Evolutionary conservation across 1,284 basidiomycete genomes (phyloP), one percentile per base, ranked within the genome.

Genomic region (Neotropicomus parvogracilis): DNA sequence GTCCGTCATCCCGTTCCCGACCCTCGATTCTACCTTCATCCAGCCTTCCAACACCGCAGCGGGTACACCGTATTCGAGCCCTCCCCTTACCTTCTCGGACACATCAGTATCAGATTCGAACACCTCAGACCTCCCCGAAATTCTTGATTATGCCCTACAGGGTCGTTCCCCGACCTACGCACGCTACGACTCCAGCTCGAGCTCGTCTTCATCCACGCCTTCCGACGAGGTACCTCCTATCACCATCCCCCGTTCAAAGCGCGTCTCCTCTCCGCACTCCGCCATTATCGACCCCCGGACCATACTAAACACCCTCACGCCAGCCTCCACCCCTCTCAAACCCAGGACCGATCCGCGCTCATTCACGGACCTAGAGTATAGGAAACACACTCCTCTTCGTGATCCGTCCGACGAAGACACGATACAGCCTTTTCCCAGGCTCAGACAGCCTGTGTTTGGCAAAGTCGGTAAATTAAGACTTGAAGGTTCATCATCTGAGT

Each of bases 31-130:
- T 16, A 40, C 66, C 69, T 55, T 67, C 68, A 40, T 70, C 65
- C 60, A 73, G 70, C 51, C 48, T 7, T 68, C 79, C 36, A 83
- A 81, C 64, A 64, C 69, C 20, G 78, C 82, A 14, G 72, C 77
- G 4, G 70, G 70, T 7, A 75, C 81, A 45, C 44, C 63, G 26
- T 51, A 44, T 40, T 39, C 53, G 32, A 56, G 9, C 27, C 31
- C 48, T 19, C 33, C 31, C 6, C 31, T 51, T 9, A 28, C 52
- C 19, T 44, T 49, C 27, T 61, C 59, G 14, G 53, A 65, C 26
- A 37, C 40, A 12, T 27, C 57, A 5, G 35, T 52, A 34, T 50
- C 54, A 14, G 47, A 51, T 35, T 43, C 48, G 2, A 50, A 27
- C 3, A 2, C 44, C 9, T 49, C 50, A 24, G 49, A 36, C n/a